phyloP scores from a whole-genome alignment of 306 rosid genomes.

The Vigna hirtella region DNA sequence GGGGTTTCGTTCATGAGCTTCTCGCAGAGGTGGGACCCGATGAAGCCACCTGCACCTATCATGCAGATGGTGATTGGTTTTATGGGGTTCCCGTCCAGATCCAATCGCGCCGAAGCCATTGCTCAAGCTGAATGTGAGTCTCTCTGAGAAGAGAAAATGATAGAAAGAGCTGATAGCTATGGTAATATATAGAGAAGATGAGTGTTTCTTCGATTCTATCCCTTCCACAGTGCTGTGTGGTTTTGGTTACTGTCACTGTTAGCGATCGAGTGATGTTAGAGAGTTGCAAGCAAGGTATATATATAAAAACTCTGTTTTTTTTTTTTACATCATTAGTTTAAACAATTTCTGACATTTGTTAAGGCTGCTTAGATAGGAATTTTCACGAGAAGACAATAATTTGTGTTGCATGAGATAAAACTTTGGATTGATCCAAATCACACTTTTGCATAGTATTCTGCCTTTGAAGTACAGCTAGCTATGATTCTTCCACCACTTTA shows the following conservation, averaged over 20 bases:
- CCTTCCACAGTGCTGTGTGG: neutral
- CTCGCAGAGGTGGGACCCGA: slow-evolving; percentile 93
- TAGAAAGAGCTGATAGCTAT: neutral
- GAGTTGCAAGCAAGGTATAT: slow-evolving; percentile 11
- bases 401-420: too few species aligned
- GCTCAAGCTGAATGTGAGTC: neutral
- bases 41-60: slow-evolving; percentile 97
- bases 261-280: neutral
- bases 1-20: slow-evolving; percentile 82
- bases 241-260: neutral
- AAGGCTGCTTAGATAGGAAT: too few species aligned
- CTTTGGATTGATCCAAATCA: too few species aligned
- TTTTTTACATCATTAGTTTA: too few species aligned
- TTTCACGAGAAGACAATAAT: too few species aligned
- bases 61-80: slow-evolving; percentile 87
- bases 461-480: too few species aligned
- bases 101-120: slow-evolving; percentile 70
- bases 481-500: too few species aligned
- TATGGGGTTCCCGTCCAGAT: slow-evolving; percentile 81
- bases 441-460: too few species aligned
- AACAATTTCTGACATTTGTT: too few species aligned
- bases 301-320: neutral
- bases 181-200: neutral
- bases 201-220: neutral
- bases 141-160: neutral